Percentiles rank a stretch among this genome's conserved stretches.
phyloP scores from a whole-genome alignment of 345 rosid species.

The Gossypium turneri region DNA sequence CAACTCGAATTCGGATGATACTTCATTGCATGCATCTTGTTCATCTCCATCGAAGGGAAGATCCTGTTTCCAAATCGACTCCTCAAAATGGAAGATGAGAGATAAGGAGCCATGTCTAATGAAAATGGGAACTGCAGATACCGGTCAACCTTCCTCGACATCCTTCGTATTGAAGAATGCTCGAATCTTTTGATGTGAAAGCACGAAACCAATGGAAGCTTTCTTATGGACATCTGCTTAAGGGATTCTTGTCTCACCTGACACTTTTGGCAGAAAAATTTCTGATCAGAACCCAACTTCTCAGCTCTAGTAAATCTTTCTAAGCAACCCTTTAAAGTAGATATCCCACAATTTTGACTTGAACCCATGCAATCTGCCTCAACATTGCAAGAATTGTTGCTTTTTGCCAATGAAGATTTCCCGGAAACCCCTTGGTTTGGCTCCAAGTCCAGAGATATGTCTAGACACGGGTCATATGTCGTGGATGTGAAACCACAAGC shows the following conservation, averaged over 20 bases:
- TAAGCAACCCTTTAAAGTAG: constrained; percentile 58
- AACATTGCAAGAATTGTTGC: constrained; percentile 41
- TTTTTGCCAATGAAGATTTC: constrained; percentile 1
- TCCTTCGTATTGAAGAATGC: constrained; percentile 49
- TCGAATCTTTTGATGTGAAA: constrained; percentile 68
- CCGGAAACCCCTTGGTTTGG: constrained; percentile 37
- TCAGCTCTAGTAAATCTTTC: constrained; percentile 60
- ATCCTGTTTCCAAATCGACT: constrained; percentile 53
- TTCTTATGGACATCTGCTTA: constrained; percentile 69
- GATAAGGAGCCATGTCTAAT: constrained; percentile 56
- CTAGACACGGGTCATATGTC: constrained; percentile 59
- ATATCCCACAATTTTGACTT: constrained; percentile 34
- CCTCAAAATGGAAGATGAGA: constrained; percentile 60
- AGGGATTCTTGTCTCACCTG: constrained; percentile 65
- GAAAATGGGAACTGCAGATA: constrained; percentile 61
- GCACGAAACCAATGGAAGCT: constrained; percentile 64
- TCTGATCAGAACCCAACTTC: constrained; percentile 64
- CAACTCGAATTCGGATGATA: constrained; percentile 55
- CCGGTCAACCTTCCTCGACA: constrained; percentile 61
- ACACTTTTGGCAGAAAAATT: constrained; percentile 67
- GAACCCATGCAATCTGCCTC: constrained; percentile 38
- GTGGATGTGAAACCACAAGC: constrained; percentile 66
- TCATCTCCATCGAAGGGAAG: constrained; percentile 49
- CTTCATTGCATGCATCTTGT: constrained; percentile 36
- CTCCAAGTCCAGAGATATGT: constrained; percentile 57